These are phyloP conservation scores for Peniophora sp. DNA, from an alignment of 1,284 basidiomycete genomes.

Conservation along the genomic window DNA sequence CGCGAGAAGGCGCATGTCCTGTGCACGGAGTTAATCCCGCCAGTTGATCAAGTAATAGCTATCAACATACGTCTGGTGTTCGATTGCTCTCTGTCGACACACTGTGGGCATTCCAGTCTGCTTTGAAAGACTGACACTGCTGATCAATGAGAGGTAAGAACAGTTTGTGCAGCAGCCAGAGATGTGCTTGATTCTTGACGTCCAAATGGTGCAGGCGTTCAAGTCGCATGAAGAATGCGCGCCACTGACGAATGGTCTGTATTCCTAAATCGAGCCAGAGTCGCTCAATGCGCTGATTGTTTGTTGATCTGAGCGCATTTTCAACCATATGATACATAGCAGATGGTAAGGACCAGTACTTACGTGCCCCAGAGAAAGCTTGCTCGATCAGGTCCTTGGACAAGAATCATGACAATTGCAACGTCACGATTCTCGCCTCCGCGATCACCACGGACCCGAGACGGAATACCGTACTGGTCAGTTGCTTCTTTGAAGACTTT, in stretches of 20 bases:
- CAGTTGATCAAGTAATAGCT: too few relatives aligned
- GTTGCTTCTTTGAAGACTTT: slow-evolving; percentile 19
- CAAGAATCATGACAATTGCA: too few relatives aligned
- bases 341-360: too few relatives aligned
- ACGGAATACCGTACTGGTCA: slow-evolving; percentile 15
- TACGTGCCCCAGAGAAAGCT: too few relatives aligned
- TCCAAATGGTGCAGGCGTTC: slow-evolving; percentile 27
- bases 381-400: too few relatives aligned
- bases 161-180: slow-evolving; percentile 35
- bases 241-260: slow-evolving; percentile 29
- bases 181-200: slow-evolving; percentile 19
- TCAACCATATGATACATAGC: too few relatives aligned
- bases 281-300: slow-evolving; percentile 22
- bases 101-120: slow-evolving; percentile 29
- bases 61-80: too few relatives aligned
- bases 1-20: too few relatives aligned
- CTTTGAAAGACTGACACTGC: slow-evolving; percentile 27
- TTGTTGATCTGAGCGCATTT: too few relatives aligned
- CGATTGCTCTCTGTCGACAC: too few relatives aligned
- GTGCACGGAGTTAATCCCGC: too few relatives aligned
- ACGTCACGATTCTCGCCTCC: slow-evolving; percentile 22
- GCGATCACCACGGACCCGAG: slow-evolving; percentile 18
- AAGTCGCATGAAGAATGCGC: slow-evolving; percentile 30
- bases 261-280: slow-evolving; percentile 33
- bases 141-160: slow-evolving; percentile 30